Evolutionary conservation across 1,139 yeast species (phyloP), one percentile per base, ranked within the genome.

Genomic region (Scheffersomyces stambukii): DNA sequence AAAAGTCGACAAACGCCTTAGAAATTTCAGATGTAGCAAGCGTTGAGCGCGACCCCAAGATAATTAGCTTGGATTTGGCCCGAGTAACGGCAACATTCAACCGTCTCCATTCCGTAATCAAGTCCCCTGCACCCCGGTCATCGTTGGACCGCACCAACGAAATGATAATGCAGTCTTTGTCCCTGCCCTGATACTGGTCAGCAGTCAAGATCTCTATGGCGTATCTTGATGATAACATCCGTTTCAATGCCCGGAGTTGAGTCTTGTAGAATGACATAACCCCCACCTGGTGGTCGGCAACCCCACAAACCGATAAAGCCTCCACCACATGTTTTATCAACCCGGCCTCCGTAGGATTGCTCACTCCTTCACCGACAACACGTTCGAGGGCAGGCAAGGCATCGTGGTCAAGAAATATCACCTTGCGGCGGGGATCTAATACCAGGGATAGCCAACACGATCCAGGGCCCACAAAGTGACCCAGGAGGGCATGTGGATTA

Each of bases 151-250:
- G 65, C 4, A 89, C 97, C 40, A 91, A 59, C 1, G 97, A 88
- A 5, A 93, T 77, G 3, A 93, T 75, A 9, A 93, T 77, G 45
- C 95, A 81, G 29, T 88, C 93, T 52, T 88, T 91, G 52, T 93
- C 99, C 32, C 96, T 70, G 0, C 98, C 99, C 56, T 93, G 98
- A 42, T 83, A 91, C 41, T 85, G 91, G 53, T 93, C 99, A 0
- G 96, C 97, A 0, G 98, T 93, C 36, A 91, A 61, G 15, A 85
- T 70, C 43, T 91, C 97, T 21, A 91, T 59, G 1, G 64, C 71
- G 3, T 55, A 50, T 11, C 60, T 52, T 2, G 51, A 48, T 1
- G 52, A 37, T 22, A 82, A 59, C 16, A 59, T 52, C 9, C 70
- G 61, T 25, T 64, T 64, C 28, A 86, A 58, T 8, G 77, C 53